These are phyloP conservation scores for Panicum hallii DNA, from an alignment of 202 grass and related monocot species.

Conservation along the genomic window DNA sequence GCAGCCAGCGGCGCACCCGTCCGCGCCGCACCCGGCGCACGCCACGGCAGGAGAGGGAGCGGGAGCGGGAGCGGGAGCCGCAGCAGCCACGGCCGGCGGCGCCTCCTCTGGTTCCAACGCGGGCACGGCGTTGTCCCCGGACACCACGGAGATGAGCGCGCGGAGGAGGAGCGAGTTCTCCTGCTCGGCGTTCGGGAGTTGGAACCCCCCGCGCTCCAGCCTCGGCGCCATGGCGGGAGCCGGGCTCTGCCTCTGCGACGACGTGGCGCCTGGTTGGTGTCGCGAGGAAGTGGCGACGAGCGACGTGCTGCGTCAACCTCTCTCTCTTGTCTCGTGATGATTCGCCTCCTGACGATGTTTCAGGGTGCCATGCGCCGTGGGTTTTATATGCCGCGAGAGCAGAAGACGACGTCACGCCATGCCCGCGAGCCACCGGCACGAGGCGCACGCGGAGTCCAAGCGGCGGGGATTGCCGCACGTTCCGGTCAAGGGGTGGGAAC, in stretches of 20 bases:
- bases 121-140: constrained; percentile 48
- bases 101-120: neutral
- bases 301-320: neutral
- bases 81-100: neutral
- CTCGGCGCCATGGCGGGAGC: constrained; percentile 52
- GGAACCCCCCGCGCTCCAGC: constrained; percentile 51
- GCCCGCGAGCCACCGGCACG: neutral
- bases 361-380: constrained; percentile 4
- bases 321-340: neutral
- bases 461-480: constrained; percentile 31
- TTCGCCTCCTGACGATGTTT: neutral
- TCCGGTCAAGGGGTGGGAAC: neutral
- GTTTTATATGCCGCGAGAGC: constrained; percentile 27
- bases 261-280: neutral
- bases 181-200: constrained; percentile 55
- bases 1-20: constrained; percentile 59
- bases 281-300: neutral
- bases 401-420: neutral
- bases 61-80: neutral
- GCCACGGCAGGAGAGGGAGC: neutral
- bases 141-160: constrained; percentile 69
- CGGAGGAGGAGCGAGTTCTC: constrained; percentile 74
- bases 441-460: constrained; percentile 33
- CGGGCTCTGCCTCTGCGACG: neutral
- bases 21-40: constrained; percentile 50